Percentiles rank a stretch among this genome's conserved stretches.
Evolutionary conservation across 2,329 filamentous ascomycete genomes (phyloP).

Genomic region (Claviceps sp.): DNA sequence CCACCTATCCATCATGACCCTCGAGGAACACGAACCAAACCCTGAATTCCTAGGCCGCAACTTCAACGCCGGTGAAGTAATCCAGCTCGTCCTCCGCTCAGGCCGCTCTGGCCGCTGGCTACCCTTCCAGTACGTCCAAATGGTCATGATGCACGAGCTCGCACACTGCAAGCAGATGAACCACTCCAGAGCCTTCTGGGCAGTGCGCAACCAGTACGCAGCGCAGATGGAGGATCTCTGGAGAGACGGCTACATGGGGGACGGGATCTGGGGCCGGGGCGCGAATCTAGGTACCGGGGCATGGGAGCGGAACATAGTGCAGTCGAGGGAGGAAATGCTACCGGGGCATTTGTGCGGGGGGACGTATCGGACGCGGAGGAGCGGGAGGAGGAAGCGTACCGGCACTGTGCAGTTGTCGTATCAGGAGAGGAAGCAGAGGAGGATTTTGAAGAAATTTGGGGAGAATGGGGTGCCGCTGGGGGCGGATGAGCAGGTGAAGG

Average conservation of each 20-base stretch:
- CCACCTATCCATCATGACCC: conserved; percentile 49
- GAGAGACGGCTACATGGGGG: conserved; percentile 58
- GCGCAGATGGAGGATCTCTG: conserved; percentile 58
- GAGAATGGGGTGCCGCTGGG: conserved; percentile 55
- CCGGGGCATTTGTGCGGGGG: conserved; percentile 70
- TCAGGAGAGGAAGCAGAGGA: conserved; percentile 57
- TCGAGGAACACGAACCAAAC: conserved; percentile 76
- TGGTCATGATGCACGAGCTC: conserved; percentile 92
- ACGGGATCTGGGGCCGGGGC: conserved; percentile 73
- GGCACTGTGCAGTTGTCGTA: conserved; percentile 43
- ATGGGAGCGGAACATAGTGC: conserved; percentile 41
- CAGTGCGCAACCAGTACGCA: conserved; percentile 60
- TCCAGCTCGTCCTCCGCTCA: conserved; percentile 70
- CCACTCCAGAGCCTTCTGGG: conserved; percentile 70
- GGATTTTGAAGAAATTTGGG: conserved; percentile 67
- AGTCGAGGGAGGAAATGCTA: conserved; percentile 37
- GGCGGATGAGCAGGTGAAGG: conserved; percentile 51
- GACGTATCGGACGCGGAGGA: conserved; percentile 47
- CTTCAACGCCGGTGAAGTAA: conserved; percentile 79
- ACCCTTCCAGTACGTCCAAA: conserved; percentile 72
- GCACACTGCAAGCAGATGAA: conserved; percentile 91
- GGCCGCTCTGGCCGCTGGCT: conserved; percentile 55
- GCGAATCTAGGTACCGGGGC: conserved; percentile 45
- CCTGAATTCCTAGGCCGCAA: conserved; percentile 76
- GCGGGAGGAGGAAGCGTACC: conserved; percentile 40